phyloP scores from a whole-genome alignment of 306 rosid genomes.

The Mimosa bimucronata region DNA sequence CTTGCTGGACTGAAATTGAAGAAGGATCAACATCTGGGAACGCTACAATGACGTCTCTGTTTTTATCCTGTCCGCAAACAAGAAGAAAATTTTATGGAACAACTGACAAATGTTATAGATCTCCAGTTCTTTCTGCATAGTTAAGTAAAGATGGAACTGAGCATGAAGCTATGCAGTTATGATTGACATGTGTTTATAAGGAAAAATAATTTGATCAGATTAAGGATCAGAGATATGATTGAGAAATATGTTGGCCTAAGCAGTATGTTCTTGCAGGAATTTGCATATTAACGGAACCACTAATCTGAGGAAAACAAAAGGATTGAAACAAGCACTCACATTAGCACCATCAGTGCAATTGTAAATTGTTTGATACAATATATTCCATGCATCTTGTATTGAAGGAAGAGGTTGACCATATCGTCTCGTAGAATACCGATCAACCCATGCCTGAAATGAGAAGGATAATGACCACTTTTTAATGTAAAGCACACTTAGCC shows the following conservation, averaged over 20 bases:
- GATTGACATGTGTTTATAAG: background rate
- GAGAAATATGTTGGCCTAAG: slow-evolving; percentile 21
- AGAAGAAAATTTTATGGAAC: slow-evolving; percentile 33
- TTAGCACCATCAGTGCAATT: slow-evolving; percentile 92
- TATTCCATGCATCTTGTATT: slow-evolving; percentile 78
- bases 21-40: slow-evolving; percentile 88
- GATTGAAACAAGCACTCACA: slow-evolving; percentile 60
- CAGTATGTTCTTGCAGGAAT: slow-evolving; percentile 15
- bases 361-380: slow-evolving; percentile 75
- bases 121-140: slow-evolving; percentile 25
- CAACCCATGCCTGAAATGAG: slow-evolving; percentile 73
- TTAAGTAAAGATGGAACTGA: slow-evolving; percentile 25
- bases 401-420: slow-evolving; percentile 70
- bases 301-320: slow-evolving; percentile 25
- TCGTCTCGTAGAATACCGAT: slow-evolving; percentile 73
- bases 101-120: background rate
- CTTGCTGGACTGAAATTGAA: slow-evolving; percentile 48
- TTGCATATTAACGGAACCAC: background rate
- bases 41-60: slow-evolving; percentile 86
- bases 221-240: slow-evolving; percentile 6
- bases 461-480: slow-evolving; percentile 16
- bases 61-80: slow-evolving; percentile 73
- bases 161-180: slow-evolving; percentile 18
- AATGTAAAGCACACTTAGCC: slow-evolving; percentile 19
- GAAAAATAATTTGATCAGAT: slow-evolving; percentile 2